A percentile compares a stretch with the other conserved stretches of the same genome.
phyloP scores from a whole-genome alignment of 345 rosid species.

The Corchorus olitorius region DNA sequence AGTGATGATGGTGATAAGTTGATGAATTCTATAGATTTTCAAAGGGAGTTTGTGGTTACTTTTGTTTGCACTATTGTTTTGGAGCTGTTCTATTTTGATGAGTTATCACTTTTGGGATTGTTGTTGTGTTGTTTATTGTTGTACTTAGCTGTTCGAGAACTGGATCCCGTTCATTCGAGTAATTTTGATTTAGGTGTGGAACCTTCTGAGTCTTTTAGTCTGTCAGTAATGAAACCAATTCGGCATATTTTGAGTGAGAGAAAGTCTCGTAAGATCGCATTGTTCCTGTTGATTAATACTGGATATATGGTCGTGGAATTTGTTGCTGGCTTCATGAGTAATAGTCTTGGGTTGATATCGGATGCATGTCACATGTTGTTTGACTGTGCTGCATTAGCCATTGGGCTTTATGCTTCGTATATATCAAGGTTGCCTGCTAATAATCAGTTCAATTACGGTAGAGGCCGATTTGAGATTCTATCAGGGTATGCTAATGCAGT shows the following conservation, averaged over 20 bases:
- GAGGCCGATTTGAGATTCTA: constrained; percentile 92
- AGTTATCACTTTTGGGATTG: constrained; percentile 85
- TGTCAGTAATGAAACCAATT: constrained; percentile 68
- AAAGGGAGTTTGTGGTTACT: constrained; percentile 69
- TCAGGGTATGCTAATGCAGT: constrained; percentile 96
- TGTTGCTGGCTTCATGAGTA: constrained; percentile 92
- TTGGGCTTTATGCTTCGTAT: constrained; percentile 91
- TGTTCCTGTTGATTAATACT: constrained; percentile 85
- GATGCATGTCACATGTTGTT: constrained; percentile 99
- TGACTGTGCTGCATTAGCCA: constrained; percentile 97
- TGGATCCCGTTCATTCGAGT: constrained; percentile 54
- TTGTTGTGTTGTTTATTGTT: constrained; percentile 69
- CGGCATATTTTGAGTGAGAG: constrained; percentile 90
- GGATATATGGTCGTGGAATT: constrained; percentile 94
- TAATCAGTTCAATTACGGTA: constrained; percentile 88
- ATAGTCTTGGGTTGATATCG: constrained; percentile 94
- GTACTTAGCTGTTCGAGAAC: constrained; percentile 68
- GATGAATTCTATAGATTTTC: constrained; percentile 58
- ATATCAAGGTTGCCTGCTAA: constrained; percentile 91
- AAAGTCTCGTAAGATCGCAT: constrained; percentile 90
- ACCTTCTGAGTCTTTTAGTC: constrained; percentile 56
- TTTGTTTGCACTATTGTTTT: constrained; percentile 69
- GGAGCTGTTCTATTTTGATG: constrained; percentile 82
- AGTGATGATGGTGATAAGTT: constrained; percentile 69
- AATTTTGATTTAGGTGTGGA: constrained; percentile 63